Evolutionary conservation across 106 monocot species (phyloP).

Genomic region (Dendrobium chrysotoxum): DNA sequence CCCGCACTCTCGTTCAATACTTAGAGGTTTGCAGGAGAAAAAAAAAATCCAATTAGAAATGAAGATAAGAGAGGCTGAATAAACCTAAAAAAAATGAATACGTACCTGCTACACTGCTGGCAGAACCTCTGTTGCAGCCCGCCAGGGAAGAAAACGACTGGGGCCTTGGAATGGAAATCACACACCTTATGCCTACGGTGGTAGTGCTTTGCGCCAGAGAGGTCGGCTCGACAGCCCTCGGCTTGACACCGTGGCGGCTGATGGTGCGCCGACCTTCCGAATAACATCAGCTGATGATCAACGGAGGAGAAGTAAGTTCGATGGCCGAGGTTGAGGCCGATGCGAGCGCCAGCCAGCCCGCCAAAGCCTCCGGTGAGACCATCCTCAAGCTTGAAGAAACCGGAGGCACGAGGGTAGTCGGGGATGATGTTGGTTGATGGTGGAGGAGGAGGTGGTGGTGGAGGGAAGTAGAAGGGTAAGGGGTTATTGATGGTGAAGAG

Average conservation of each 20-base stretch:
- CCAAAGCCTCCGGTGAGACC: not conserved
- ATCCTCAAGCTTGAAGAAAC: not conserved
- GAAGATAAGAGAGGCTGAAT: no score
- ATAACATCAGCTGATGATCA: conserved; percentile 1
- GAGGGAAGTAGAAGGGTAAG: not conserved
- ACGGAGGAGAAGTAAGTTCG: conserved; percentile 38
- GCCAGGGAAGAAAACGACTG: conserved; percentile 18
- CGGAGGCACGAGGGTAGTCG: not conserved
- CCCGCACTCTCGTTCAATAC: no score
- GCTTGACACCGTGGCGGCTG: conserved; percentile 28
- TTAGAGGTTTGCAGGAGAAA: no score
- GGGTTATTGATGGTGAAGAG: not conserved
- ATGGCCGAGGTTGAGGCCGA: conserved; percentile 36
- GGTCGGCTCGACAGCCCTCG: conserved; percentile 35
- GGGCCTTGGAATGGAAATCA: conserved; percentile 39
- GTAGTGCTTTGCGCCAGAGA: conserved; percentile 35
- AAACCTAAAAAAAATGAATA: not conserved
- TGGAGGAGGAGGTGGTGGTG: not conserved
- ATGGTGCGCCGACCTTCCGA: conserved; percentile 1
- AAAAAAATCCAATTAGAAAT: not conserved
- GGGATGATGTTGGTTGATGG: not conserved
- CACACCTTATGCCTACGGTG: conserved; percentile 45
- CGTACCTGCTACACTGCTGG: conserved; percentile 47
- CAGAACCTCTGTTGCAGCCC: conserved; percentile 31
- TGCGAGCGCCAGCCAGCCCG: not conserved